Evolutionary conservation across 148 eudicot species (phyloP), one percentile per base, ranked within the genome.

Genomic region (Chenopodium suecicum): DNA sequence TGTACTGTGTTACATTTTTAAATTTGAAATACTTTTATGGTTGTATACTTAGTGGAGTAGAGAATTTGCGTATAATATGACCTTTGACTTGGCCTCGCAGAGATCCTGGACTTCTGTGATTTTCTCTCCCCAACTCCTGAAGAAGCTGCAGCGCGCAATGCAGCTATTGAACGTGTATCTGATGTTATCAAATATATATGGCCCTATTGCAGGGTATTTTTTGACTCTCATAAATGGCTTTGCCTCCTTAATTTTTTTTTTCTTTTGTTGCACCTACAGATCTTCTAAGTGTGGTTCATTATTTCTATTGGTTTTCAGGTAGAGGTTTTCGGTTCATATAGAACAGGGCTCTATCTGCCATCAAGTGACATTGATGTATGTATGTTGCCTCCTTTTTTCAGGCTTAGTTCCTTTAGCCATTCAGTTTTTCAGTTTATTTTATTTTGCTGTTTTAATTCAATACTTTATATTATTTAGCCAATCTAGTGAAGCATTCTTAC

Each of bases 301-400:
- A 70, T 16, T 41, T 11, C 65, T 64, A 41, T 64, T 83, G 75
- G 68, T 50, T 87, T 88, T 83, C 93, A 95, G 99, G 94, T 88
- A 32, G 98, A 93, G 86, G 95, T 95, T 84, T 95, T 95, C 66
- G 99, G 99, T 48, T 95, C 99, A 2, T 95, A 92, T 87, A 92
- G 86, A 89, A 95, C 99, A n/a, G 99, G 99, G 66, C 91, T 95
- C 66, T 95, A 92, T 88, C 94, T 95, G 81, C 99, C 99, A 68
- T 90, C 92, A 62, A 95, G 99, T 82, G 99, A 95, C 83, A 86
- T 95, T 81, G 99, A 96, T 91, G 99, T 96, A 91, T 89, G 92
- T 81, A 41, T 78, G 63, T 47, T 74, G 68, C 82, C 77, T 80
- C 64, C 32, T 74, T 46, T 29, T 46, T 70, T 31, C 48, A 44